These are phyloP conservation scores for Paecilomyces dactylethromorphus DNA, from an alignment of 2,329 filamentous ascomycete genomes.

Conservation along the genomic window DNA sequence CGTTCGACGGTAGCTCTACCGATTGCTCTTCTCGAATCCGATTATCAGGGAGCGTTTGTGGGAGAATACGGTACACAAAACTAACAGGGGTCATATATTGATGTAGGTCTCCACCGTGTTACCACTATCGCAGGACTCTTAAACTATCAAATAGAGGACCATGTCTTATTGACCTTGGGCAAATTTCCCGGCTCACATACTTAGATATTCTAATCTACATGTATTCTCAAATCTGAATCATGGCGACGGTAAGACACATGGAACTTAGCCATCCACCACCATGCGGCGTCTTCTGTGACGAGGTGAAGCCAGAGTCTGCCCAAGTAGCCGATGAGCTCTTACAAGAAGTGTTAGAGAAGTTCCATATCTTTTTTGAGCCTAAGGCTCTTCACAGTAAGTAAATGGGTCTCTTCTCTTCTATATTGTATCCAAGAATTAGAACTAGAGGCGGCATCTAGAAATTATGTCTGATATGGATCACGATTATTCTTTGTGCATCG, in stretches of 20 bases:
- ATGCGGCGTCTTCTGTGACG: slow-evolving; percentile 39
- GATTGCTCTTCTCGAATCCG: background rate
- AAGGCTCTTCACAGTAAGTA: slow-evolving; percentile 60
- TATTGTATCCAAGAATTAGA: background rate
- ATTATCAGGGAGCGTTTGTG: background rate
- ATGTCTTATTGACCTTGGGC: background rate
- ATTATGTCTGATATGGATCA: background rate
- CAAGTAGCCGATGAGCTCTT: slow-evolving; percentile 60
- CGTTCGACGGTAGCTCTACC: background rate
- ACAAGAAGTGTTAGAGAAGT: slow-evolving; percentile 64
- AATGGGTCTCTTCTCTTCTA: background rate
- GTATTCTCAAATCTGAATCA: slow-evolving; percentile 13
- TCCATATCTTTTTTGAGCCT: slow-evolving; percentile 77
- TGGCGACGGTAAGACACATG: slow-evolving; percentile 44
- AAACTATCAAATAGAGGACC: background rate
- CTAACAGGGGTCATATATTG: background rate
- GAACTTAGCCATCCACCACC: slow-evolving; percentile 38
- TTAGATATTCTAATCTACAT: background rate
- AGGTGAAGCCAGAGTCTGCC: slow-evolving; percentile 53
- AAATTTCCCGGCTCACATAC: background rate
- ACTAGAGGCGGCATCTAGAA: background rate
- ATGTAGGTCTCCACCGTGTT: background rate
- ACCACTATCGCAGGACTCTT: background rate
- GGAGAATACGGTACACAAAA: background rate
- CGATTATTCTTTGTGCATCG: background rate